Evolutionary conservation across 2,329 filamentous ascomycete species (phyloP).

Genomic region (Chaetomium sp.): DNA sequence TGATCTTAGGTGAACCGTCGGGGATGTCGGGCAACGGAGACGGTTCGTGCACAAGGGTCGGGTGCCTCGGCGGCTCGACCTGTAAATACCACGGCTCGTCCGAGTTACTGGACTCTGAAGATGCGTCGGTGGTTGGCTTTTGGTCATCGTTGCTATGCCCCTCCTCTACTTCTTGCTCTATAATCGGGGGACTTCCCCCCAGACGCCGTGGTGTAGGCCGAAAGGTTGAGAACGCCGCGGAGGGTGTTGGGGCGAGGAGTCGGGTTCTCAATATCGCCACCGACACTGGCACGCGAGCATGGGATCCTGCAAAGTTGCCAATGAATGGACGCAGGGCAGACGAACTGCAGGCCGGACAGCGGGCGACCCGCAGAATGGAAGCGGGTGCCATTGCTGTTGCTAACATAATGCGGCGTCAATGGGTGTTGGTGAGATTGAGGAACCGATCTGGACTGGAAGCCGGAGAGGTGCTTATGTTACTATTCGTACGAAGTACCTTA

Average conservation of each 20-base stretch:
- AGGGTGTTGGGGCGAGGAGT: constrained; percentile 6
- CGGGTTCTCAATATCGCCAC: constrained; percentile 4
- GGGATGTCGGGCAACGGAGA: constrained; percentile 59
- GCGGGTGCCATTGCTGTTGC: constrained; percentile 33
- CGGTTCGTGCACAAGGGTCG: constrained; percentile 50
- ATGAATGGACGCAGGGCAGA: constrained; percentile 35
- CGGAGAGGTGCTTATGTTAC: background rate
- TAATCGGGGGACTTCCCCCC: constrained; percentile 30
- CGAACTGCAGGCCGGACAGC: constrained; percentile 38
- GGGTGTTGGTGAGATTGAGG: background rate
- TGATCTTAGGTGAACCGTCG: constrained; percentile 67
- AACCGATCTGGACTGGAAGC: background rate
- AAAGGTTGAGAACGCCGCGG: constrained; percentile 31
- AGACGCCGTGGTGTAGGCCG: constrained; percentile 25
- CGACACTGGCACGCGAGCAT: constrained; percentile 4
- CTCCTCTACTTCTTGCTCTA: constrained; percentile 29
- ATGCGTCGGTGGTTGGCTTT: background rate
- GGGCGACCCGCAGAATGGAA: constrained; percentile 31
- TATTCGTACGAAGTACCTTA: too few relatives aligned
- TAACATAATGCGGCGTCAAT: background rate
- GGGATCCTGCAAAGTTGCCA: constrained; percentile 18
- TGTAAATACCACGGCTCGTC: constrained; percentile 77
- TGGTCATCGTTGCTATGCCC: constrained; percentile 15
- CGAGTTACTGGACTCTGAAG: constrained; percentile 22
- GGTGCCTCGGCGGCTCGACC: constrained; percentile 61